A percentile compares a stretch with the other conserved stretches of the same genome.
These are phyloP conservation scores for Xylaria sp. DNA, from an alignment of 495 filamentous ascomycete species.

Conservation along the genomic window DNA sequence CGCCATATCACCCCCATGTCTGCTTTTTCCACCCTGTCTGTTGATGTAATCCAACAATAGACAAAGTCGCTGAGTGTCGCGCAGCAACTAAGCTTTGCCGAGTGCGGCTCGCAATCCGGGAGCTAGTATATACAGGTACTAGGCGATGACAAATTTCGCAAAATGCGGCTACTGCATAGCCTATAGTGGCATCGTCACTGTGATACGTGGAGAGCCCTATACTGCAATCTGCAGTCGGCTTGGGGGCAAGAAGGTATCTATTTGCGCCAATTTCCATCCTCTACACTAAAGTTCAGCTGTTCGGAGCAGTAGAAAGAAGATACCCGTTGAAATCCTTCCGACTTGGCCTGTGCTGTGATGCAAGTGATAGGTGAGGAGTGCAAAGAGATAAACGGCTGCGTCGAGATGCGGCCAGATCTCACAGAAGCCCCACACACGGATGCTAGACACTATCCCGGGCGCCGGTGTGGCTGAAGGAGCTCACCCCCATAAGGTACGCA, in stretches of 20 bases:
- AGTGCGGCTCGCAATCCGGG: conserved; percentile 29
- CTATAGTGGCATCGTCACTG: conserved; percentile 15
- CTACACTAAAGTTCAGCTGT: conserved; percentile 2
- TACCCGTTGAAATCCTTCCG: conserved; percentile 11
- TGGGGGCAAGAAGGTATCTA: conserved; percentile 1
- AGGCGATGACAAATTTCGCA: conserved; percentile 22
- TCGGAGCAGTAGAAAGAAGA: not conserved
- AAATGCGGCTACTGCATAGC: conserved; percentile 9
- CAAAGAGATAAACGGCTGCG: not conserved
- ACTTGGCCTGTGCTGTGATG: conserved; percentile 9
- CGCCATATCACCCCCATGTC: not conserved
- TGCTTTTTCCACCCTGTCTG: conserved; percentile 1
- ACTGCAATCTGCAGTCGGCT: not conserved
- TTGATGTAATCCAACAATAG: conserved; percentile 3
- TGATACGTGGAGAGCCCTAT: conserved; percentile 22
- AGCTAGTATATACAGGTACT: conserved; percentile 14
- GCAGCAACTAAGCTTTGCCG: conserved; percentile 28
- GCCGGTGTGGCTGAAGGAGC: conserved; percentile 4
- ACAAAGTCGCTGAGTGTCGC: conserved; percentile 9
- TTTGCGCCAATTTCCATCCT: conserved; percentile 9
- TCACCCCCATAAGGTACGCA: not conserved
- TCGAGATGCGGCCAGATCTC: conserved; percentile 15
- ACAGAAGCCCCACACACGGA: conserved; percentile 10
- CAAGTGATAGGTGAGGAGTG: not conserved
- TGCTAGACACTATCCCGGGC: not conserved